Conservation (phyloP, 495 filamentous ascomycete genomes). For the Neurospora sp. region DNA sequence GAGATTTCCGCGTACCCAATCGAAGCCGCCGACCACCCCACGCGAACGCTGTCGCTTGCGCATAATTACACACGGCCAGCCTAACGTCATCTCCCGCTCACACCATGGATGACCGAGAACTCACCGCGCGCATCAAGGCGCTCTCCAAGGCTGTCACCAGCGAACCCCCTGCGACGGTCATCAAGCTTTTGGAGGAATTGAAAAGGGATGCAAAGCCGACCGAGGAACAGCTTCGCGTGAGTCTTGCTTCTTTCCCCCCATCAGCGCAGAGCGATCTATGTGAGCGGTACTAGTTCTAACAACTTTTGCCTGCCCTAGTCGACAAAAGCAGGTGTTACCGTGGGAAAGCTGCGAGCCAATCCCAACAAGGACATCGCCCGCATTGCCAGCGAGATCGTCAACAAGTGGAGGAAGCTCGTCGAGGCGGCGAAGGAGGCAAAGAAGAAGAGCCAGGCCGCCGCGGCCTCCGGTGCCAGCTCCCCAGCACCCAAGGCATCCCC, state of each 20-base stretch:
- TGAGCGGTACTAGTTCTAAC: background rate
- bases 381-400: conserved; percentile 69
- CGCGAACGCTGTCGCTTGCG: background rate
- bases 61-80: background rate
- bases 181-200: conserved; percentile 63
- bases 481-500: conserved; percentile 34
- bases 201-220: conserved; percentile 70
- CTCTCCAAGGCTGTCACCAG: conserved; percentile 67
- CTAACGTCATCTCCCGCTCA: background rate
- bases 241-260: conserved; percentile 16
- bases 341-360: conserved; percentile 73
- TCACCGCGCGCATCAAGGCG: conserved; percentile 60
- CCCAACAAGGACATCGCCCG: conserved; percentile 64
- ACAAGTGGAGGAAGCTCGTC: conserved; percentile 78
- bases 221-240: conserved; percentile 71
- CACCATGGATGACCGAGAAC: conserved; percentile 71
- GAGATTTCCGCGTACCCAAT: background rate
- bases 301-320: conserved; percentile 36
- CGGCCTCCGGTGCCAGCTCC: conserved; percentile 15
- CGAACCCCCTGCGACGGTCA: conserved; percentile 53
- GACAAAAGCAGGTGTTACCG: conserved; percentile 83
- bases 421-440: conserved; percentile 54
- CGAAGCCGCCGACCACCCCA: background rate
- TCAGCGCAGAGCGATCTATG: background rate
- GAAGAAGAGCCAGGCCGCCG: conserved; percentile 37